Percentiles rank a stretch among this genome's conserved stretches.
Evolutionary conservation across 257 asterid genomes (phyloP).

Genomic region (Anisodus acutangulus): DNA sequence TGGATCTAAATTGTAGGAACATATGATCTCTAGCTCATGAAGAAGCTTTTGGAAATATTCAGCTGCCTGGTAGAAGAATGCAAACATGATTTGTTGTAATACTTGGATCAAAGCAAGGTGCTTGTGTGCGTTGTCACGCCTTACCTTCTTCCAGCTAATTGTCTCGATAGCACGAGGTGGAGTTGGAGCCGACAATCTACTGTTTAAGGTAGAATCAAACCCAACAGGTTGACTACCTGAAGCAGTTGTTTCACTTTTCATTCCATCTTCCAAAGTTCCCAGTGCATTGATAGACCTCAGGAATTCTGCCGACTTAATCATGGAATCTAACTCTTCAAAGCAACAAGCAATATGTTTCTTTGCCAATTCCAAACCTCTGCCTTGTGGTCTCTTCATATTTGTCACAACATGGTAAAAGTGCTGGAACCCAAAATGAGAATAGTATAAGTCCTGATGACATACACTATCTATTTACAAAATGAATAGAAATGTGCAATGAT

Average conservation of each 20-base stretch:
- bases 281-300: constrained; percentile 51
- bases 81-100: constrained; percentile 17
- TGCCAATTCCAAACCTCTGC: constrained; percentile 97
- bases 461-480: neutral
- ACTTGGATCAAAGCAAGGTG: constrained; percentile 23
- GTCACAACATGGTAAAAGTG: constrained; percentile 81
- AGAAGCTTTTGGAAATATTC: constrained; percentile 96
- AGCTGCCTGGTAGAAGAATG: constrained; percentile 69
- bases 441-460: constrained; percentile 22
- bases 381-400: constrained; percentile 92
- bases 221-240: constrained; percentile 91
- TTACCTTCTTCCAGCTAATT: constrained; percentile 88
- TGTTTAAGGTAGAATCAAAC: constrained; percentile 90
- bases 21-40: constrained; percentile 76
- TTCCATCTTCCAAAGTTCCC: constrained; percentile 44
- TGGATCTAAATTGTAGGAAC: constrained; percentile 78
- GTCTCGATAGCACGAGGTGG: constrained; percentile 91
- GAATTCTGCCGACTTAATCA: constrained; percentile 73
- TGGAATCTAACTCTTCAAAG: constrained; percentile 81
- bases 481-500: neutral
- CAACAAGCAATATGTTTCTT: constrained; percentile 80
- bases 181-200: constrained; percentile 95
- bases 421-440: constrained; percentile 53
- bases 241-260: constrained; percentile 78
- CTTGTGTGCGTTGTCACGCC: constrained; percentile 27